phyloP scores from a whole-genome alignment of 495 filamentous ascomycete genomes.

The Podospora australis region DNA sequence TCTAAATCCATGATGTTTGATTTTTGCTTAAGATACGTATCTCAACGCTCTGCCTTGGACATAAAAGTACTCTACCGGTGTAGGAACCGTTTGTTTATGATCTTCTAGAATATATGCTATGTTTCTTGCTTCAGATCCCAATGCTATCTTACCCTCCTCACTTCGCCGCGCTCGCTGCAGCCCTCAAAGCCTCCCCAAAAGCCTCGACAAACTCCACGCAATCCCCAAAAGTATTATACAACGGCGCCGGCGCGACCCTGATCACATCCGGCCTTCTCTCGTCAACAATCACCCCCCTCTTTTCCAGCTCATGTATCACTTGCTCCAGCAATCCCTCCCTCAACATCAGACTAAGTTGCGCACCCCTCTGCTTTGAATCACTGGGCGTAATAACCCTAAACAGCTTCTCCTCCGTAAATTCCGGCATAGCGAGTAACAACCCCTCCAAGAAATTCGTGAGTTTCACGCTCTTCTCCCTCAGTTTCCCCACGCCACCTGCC shows the following conservation, averaged over 20 bases:
- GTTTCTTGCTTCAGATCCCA: too few relatives aligned
- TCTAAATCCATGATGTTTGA: too few relatives aligned
- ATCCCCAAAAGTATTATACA: slow-evolving; percentile 83
- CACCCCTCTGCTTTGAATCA: slow-evolving; percentile 65
- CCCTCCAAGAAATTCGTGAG: slow-evolving; percentile 78
- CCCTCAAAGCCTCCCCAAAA: slow-evolving; percentile 48
- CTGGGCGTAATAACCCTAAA: slow-evolving; percentile 79
- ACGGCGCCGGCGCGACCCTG: slow-evolving; percentile 80
- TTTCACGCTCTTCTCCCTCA: slow-evolving; percentile 67
- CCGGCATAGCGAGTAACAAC: slow-evolving; percentile 46
- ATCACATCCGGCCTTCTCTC: slow-evolving; percentile 88
- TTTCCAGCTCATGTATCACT: slow-evolving; percentile 63
- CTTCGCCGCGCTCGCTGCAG: slow-evolving; percentile 22
- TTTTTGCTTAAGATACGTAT: too few relatives aligned
- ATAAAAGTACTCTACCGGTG: too few relatives aligned
- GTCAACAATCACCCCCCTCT: slow-evolving; percentile 71
- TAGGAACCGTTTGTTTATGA: too few relatives aligned
- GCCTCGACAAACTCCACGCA: slow-evolving; percentile 67
- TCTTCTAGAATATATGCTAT: too few relatives aligned
- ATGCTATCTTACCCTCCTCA: too few relatives aligned
- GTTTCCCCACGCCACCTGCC: slow-evolving; percentile 57
- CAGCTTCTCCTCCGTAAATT: slow-evolving; percentile 41
- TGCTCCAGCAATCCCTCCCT: slow-evolving; percentile 57
- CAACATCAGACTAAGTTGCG: slow-evolving; percentile 77
- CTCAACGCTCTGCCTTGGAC: too few relatives aligned